Evolutionary conservation across 139 green algal species (phyloP).

Genomic region (Mesotaenium endlicherianum): DNA sequence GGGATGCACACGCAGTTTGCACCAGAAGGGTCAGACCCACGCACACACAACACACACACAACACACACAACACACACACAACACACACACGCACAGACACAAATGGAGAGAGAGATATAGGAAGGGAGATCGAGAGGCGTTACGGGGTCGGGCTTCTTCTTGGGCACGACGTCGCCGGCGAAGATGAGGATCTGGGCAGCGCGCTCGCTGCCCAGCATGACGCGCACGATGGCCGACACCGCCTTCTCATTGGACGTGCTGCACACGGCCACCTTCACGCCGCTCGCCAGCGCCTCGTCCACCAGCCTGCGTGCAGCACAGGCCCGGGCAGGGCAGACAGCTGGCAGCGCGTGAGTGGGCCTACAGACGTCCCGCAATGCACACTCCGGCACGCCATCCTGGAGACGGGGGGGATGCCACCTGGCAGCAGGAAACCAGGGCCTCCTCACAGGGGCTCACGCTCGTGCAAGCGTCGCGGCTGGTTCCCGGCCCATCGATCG

Average conservation of each 20-base stretch:
- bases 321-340: no score
- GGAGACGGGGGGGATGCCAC: no score
- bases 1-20: no score
- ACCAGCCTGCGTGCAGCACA: constrained; percentile 44
- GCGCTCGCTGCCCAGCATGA: constrained; percentile 71
- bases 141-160: constrained; percentile 96
- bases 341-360: no score
- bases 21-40: no score
- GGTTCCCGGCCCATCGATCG: no score
- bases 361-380: no score
- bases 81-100: not conserved
- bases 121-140: constrained; percentile 34
- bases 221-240: constrained; percentile 85
- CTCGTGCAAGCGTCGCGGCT: no score
- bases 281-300: constrained; percentile 72
- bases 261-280: constrained; percentile 93
- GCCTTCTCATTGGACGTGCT: constrained; percentile 96
- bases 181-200: constrained; percentile 78
- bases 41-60: no score
- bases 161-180: constrained; percentile 87
- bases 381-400: no score
- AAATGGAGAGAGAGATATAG: not conserved
- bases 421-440: no score
- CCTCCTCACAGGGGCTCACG: no score
- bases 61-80: not conserved